Base-by-base conservation (phyloP, 2,329 filamentous ascomycete genomes). In the Clonostachys byssicola region DNA sequence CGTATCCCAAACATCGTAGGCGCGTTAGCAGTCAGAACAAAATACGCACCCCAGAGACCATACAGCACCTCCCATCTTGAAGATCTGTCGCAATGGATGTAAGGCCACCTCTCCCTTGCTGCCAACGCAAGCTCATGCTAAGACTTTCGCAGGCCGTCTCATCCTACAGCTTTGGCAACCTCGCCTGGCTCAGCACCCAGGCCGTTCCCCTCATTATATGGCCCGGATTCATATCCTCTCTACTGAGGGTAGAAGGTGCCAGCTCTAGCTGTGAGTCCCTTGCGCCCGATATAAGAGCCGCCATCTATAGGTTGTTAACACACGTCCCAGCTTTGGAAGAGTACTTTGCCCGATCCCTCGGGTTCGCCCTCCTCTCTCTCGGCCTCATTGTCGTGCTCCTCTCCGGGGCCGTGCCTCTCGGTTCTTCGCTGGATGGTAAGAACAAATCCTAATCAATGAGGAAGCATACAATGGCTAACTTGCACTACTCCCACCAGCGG, bases 331-430 rank as follows among this genome's bases (percentile, higher is more conserved):
- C 47, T 20, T 40, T 46, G 12, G 44, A 49, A 38, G 44, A 42
- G 47, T 92, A 92, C 74, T 84, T 92, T 62, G 82, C 82, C 45
- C 85, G 88, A 40, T 81, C 77, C 30, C 75, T 90, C 2, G 88
- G 86, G 52, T 71, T 92, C 48, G 71, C 82, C 33, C 75, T 90
- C 41, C 70, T 91, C 18, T 70, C 81, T 10, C 67, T 92, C 30
- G 83, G 81, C 34, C 59, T 83, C 7, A 66, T 87, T 12, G 75
- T 77, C n/a, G 66, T 91, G 36, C 72, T 89, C 35, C 74, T 92
- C 33, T 87, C 86, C 1, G 89, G 88, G 42, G 77, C 78, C 3
- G 72, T 92, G 6, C 88, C 88, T 1, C 65, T 91, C 12, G 77
- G 74, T 1, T 75, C 77, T n/a, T 61, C 62, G 20, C 58, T 61